Evolutionary conservation across 495 filamentous ascomycete species (phyloP).

Genomic region (Neurospora tetraspora): DNA sequence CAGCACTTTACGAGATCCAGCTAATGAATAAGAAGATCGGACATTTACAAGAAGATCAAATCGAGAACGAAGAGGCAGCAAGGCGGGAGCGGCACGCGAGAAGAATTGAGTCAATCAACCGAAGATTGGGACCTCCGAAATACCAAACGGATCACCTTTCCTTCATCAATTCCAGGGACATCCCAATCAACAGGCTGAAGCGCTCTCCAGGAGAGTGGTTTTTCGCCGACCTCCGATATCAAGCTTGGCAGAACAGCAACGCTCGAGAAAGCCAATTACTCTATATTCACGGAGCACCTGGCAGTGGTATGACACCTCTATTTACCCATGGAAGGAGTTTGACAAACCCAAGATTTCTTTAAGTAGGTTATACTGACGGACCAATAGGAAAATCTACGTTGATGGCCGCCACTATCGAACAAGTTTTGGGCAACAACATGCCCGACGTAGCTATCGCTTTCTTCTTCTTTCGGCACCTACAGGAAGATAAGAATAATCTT

Average conservation of each 20-base stretch:
- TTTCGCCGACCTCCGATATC: background rate
- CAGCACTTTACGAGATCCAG: background rate
- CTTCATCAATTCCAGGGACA: no score
- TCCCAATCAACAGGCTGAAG: no score
- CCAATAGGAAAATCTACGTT: background rate
- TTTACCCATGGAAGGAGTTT: background rate
- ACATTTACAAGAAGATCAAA: background rate
- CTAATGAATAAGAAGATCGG: background rate
- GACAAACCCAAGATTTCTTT: background rate
- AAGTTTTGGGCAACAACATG: background rate
- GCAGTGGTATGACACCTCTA: background rate
- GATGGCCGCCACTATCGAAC: background rate
- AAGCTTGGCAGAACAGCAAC: background rate
- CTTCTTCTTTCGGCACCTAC: background rate
- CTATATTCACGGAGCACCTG: background rate
- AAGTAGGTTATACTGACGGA: background rate
- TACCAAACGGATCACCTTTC: background rate
- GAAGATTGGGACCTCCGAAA: background rate
- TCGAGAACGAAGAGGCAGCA: background rate
- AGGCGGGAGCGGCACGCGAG: no score
- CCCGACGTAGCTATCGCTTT: background rate
- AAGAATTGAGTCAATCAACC: no score
- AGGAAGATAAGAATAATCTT: background rate
- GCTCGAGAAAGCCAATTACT: background rate
- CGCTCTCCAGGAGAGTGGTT: background rate